Conservation (phyloP, 257 asterid genomes). For the Ligustrum vulgare region DNA sequence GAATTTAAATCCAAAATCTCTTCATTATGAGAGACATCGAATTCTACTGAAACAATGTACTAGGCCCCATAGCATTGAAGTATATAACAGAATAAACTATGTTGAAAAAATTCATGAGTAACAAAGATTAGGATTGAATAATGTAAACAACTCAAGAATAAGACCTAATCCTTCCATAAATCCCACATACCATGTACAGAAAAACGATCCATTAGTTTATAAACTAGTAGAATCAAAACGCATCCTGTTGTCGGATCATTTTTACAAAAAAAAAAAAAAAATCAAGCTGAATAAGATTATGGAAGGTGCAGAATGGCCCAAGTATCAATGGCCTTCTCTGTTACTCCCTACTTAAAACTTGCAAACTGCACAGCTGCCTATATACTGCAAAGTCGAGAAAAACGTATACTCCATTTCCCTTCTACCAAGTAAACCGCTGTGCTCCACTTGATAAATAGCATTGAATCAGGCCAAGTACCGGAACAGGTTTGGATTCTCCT, state of each 20-base stretch:
- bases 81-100: background rate
- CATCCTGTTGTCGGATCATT: background rate
- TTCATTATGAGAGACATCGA: no score
- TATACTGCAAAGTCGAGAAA: background rate
- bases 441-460: background rate
- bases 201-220: background rate
- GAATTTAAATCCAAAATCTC: no score
- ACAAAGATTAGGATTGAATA: background rate
- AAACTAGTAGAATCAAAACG: background rate
- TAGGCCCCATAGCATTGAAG: background rate
- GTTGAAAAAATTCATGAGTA: background rate
- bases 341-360: background rate
- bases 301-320: background rate
- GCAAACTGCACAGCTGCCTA: background rate
- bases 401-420: conserved; percentile 5
- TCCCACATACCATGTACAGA: background rate
- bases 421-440: background rate
- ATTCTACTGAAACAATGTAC: no score
- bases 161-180: background rate
- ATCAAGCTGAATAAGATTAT: background rate
- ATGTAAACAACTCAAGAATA: background rate
- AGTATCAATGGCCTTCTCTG: background rate
- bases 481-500: conserved; percentile 41
- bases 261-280: background rate
- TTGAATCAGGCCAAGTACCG: conserved; percentile 43